phyloP scores from a whole-genome alignment of 2,329 filamentous ascomycete species.

The Leptographium galeiforme region DNA sequence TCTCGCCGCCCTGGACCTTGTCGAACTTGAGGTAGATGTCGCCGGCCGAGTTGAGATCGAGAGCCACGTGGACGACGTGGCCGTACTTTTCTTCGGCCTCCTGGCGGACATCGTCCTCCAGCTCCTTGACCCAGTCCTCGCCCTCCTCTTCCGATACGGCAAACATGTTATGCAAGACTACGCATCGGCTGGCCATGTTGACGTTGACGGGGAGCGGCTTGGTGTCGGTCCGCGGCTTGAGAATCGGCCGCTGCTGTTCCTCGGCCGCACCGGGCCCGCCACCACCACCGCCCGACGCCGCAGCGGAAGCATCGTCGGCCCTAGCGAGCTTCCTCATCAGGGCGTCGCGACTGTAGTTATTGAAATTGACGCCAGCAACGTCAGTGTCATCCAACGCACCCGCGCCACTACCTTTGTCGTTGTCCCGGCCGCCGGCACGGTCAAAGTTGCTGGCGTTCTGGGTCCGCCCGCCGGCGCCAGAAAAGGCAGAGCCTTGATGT shows the following conservation, averaged over 20 bases:
- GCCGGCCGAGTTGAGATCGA: conserved; percentile 86
- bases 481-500: conserved; percentile 85
- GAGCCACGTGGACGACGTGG: conserved; percentile 89
- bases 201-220: conserved; percentile 56
- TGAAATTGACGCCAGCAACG: conserved; percentile 97
- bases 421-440: conserved; percentile 75
- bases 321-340: conserved; percentile 97
- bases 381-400: conserved; percentile 96
- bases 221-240: conserved; percentile 65
- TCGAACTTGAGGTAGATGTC: conserved; percentile 99
- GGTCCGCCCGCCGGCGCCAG: conserved; percentile 76
- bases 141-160: conserved; percentile 81
- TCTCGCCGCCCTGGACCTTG: conserved; percentile 86
- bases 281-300: conserved; percentile 18
- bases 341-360: conserved; percentile 95
- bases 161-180: conserved; percentile 93
- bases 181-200: conserved; percentile 84
- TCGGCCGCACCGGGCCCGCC: neutral
- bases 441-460: conserved; percentile 51
- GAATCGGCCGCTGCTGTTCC: conserved; percentile 57
- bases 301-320: conserved; percentile 57
- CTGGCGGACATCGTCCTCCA: conserved; percentile 82
- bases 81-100: conserved; percentile 96
- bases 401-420: conserved; percentile 79
- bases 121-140: conserved; percentile 79